These are phyloP conservation scores for Penicilliopsis zonata DNA, from an alignment of 495 filamentous ascomycete genomes.

Conservation along the genomic window DNA sequence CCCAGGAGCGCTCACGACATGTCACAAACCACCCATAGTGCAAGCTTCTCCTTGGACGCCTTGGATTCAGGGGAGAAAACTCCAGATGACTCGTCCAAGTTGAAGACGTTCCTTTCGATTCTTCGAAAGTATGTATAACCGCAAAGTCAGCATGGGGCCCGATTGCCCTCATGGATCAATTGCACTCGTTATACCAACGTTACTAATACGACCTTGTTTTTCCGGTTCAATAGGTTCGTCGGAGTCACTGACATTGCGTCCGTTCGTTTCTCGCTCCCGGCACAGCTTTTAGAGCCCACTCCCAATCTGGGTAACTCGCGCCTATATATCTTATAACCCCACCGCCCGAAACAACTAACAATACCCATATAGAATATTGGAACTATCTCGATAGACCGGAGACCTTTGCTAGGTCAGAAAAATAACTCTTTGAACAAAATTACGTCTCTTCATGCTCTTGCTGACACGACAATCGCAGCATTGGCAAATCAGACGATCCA, in stretches of 20 bases:
- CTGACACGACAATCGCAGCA: slow-evolving; percentile 43
- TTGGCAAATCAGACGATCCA: slow-evolving; percentile 85
- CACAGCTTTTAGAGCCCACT: slow-evolving; percentile 87
- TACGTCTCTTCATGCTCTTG: slow-evolving; percentile 14
- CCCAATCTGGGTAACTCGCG: slow-evolving; percentile 73
- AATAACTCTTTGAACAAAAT: slow-evolving; percentile 7
- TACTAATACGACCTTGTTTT: slow-evolving; percentile 11
- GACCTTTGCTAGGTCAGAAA: slow-evolving; percentile 66
- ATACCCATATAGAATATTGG: slow-evolving; percentile 77
- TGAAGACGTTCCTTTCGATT: slow-evolving; percentile 73
- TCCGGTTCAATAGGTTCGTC: slow-evolving; percentile 53
- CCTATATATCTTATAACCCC: too few relatives aligned
- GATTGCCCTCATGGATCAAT: not conserved
- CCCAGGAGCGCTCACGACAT: not conserved
- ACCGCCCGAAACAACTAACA: too few relatives aligned
- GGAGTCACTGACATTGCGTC: slow-evolving; percentile 91
- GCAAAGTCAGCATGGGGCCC: too few relatives aligned
- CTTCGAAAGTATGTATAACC: slow-evolving; percentile 58
- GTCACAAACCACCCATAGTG: slow-evolving; percentile 1
- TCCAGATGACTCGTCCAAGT: slow-evolving; percentile 70
- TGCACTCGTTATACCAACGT: not conserved
- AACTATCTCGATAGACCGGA: slow-evolving; percentile 94
- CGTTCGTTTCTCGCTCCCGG: slow-evolving; percentile 89
- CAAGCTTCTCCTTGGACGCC: slow-evolving; percentile 7
- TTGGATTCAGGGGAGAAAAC: slow-evolving; percentile 43